These are phyloP conservation scores for Lepraria neglecta DNA, from an alignment of 495 filamentous ascomycete species.

Conservation along the genomic window DNA sequence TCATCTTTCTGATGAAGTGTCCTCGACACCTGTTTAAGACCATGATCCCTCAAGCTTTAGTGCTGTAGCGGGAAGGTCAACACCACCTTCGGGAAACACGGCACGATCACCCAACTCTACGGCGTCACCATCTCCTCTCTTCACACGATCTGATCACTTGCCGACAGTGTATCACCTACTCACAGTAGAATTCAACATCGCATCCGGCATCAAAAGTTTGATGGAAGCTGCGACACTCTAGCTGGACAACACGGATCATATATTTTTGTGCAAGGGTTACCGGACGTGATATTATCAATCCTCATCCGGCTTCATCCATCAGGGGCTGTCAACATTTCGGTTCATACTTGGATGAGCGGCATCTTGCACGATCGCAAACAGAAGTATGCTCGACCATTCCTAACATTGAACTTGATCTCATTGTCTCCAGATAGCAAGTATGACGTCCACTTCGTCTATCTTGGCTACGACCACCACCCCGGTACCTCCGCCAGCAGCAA, in stretches of 20 bases:
- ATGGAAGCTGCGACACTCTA: not conserved
- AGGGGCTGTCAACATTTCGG: not conserved
- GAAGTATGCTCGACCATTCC: not conserved
- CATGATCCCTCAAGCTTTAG: not conserved
- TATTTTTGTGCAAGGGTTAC: not conserved
- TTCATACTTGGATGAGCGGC: not conserved
- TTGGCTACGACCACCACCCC: not conserved
- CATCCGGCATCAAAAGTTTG: not conserved
- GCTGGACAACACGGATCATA: not conserved
- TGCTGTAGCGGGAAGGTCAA: not conserved
- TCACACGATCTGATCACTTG: not conserved
- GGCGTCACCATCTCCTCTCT: slow-evolving; percentile 2
- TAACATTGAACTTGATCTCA: not conserved
- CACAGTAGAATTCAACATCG: not conserved
- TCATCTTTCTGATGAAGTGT: not conserved
- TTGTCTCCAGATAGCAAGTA: not conserved
- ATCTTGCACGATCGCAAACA: not conserved
- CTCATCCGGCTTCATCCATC: not conserved
- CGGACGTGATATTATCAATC: not conserved
- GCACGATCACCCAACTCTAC: slow-evolving; percentile 4
- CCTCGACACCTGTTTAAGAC: not conserved
- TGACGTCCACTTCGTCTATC: not conserved
- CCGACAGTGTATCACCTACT: not conserved
- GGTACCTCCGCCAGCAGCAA: not conserved
- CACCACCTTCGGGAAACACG: not conserved